Evolutionary conservation across 441 rosid genomes (phyloP).

Genomic region (Gossypium davidsonii): DNA sequence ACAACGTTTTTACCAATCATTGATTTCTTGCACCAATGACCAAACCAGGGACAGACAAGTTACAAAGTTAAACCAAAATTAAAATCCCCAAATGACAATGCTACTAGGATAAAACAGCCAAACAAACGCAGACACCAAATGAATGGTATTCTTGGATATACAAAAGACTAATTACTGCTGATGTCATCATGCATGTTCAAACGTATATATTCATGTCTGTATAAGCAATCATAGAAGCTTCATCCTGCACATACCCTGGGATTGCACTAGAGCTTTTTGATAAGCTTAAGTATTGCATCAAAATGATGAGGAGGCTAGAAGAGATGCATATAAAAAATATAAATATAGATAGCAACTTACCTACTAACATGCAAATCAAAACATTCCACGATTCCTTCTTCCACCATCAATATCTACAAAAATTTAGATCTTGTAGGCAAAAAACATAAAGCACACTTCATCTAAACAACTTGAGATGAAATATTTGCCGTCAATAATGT

Average conservation of each 20-base stretch:
- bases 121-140: background rate
- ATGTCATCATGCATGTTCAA: background rate
- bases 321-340: background rate
- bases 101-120: background rate
- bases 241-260: background rate
- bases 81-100: background rate
- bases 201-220: background rate
- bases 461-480: constrained; percentile 56
- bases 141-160: background rate
- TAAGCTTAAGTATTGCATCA: background rate
- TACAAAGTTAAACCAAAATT: background rate
- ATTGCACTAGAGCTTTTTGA: background rate
- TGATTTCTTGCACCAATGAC: background rate
- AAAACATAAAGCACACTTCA: constrained; percentile 17
- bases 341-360: constrained; percentile 17
- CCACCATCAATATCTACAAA: constrained; percentile 31
- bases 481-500: constrained; percentile 67
- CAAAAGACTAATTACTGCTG: background rate
- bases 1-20: background rate
- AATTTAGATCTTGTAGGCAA: constrained; percentile 15
- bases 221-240: constrained; percentile 1
- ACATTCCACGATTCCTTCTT: constrained; percentile 10
- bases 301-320: background rate
- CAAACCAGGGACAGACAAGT: background rate
- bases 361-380: constrained; percentile 22